Evolutionary conservation across 495 filamentous ascomycete genomes (phyloP), one percentile per base, ranked within the genome.

Genomic region (Penicillium verhagenii): DNA sequence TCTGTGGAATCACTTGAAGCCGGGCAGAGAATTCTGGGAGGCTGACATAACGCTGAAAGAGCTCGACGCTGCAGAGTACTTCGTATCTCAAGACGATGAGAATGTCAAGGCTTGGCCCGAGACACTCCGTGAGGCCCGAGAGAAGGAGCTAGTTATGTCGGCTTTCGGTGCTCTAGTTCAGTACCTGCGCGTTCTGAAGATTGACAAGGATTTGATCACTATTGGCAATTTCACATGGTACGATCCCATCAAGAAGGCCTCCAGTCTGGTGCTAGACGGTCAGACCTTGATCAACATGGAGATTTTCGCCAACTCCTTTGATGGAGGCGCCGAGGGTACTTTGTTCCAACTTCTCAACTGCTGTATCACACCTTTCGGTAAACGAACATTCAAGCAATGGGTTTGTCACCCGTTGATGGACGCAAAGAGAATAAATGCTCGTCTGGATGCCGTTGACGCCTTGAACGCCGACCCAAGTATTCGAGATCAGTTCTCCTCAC

Each of bases 281-380:
- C 93, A 99, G 67, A 97, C 90, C 19, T 80, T 99, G 51, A 94
- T 96, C 73, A 99, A 99, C 66, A 84, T 99, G 50, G 95, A 99
- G 67, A 86, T 98, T 8, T 97, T 99, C 60, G 83, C 90, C 46
- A 99, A 99, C 72, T 95, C 87, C 1, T 91, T 88, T 60, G 93
- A 97, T 67, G 93, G 93, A 7, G 82, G 89, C 16, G 61, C 78
- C 1, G 85, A 93, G 13, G 95, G 95, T 20, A 97, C 94, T 0
- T 73, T 99, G 3, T 97, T 97, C 74, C 80, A 80, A 13, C 82
- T 97, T 37, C 79, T 99, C 11, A 97, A 99, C 69, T 83, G 90
- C 21, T 99, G 95, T 68, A 87, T 96, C 52, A 97, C 95, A 1
- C 93, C 95, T 0, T 99, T 97, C 61, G 95, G 93, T 48, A 99